phyloP scores from a whole-genome alignment of 2,329 filamentous ascomycete genomes.

The Phialophora expanda region DNA sequence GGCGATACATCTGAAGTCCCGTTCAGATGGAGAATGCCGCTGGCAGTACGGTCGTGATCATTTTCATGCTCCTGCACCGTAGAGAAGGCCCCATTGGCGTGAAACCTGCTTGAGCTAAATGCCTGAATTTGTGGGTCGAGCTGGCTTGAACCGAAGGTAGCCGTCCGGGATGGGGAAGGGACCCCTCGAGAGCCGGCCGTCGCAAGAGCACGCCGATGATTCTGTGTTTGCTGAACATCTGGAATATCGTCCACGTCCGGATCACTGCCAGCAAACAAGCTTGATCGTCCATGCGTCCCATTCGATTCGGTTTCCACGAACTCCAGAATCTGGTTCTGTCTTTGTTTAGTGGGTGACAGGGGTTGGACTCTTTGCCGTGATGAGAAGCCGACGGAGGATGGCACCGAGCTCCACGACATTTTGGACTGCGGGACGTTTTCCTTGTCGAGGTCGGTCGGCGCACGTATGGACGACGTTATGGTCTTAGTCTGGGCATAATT shows the following conservation, averaged over 20 bases:
- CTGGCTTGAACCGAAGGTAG: conserved; percentile 16
- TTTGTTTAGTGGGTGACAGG: conserved; percentile 30
- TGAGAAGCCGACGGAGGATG: conserved; percentile 16
- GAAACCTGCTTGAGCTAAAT: conserved; percentile 19
- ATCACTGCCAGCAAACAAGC: conserved; percentile 32
- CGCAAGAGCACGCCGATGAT: conserved; percentile 32
- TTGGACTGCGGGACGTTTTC: conserved; percentile 27
- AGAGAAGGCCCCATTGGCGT: conserved; percentile 21
- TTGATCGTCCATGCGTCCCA: conserved; percentile 18
- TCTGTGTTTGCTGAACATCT: conserved; percentile 24
- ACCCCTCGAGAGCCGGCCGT: conserved; percentile 18
- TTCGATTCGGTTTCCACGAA: conserved; percentile 7
- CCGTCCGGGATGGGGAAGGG: conserved; percentile 21
- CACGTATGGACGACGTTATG: conserved; percentile 19
- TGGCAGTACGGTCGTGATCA: conserved; percentile 6
- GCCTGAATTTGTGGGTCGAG: conserved; percentile 21
- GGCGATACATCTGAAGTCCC: conserved; percentile 2
- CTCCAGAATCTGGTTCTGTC: conserved; percentile 27
- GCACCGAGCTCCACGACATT: conserved; percentile 23
- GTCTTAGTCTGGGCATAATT: conserved; percentile 17
- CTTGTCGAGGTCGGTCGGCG: conserved; percentile 22
- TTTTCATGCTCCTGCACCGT: conserved; percentile 13
- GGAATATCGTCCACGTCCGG: conserved; percentile 31
- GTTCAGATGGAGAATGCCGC: neutral
- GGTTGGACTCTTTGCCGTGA: conserved; percentile 26